Evolutionary conservation across 2,329 filamentous ascomycete species (phyloP), one percentile per base, ranked within the genome.

Genomic region (Colletotrichum sp.): DNA sequence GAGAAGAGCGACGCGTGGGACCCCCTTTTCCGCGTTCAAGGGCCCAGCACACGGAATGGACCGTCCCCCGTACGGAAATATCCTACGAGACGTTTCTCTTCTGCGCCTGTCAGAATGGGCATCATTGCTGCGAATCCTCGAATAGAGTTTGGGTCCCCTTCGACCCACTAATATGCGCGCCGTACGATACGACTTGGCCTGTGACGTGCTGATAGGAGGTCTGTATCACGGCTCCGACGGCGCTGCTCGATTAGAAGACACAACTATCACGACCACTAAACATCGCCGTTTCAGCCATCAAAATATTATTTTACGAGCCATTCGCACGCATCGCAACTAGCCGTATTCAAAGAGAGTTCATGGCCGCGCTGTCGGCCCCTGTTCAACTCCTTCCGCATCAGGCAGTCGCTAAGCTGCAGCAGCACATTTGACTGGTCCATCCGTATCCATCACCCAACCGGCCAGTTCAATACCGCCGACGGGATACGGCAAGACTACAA

Each of bases 231-330:
- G 39, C 39, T 49, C 18, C 39, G 18, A 3, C 18, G 39, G 39
- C 8, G 2, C 26, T 2, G 2, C 2, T 44, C 2, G 8, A 5
- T 1, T 1, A 49, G 18, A n/a, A 2, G 0, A 21, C 9, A n/a
- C 39, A 49, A n/a, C 39, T 21, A n/a, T 2, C 9, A 12, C 18
- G 10, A 49, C 2, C 39, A 49, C 0, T 49, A 0, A 21, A 49
- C 18, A 49, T 21, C 39, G 18, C 39, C 5, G 0, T n/a, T 6
- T 0, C 6, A 12, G 18, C 18, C 39, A 21, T 21, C 9, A n/a
- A 1, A 21, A n/a, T n/a, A 49, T 12, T 4, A 0, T 12, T 4
- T 2, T 0, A 7, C 39, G 39, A 49, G 6, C 44, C 44, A n/a
- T 49, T 49, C 44, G 18, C 44, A 12, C 0, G 6, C 18, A 49